phyloP scores from a whole-genome alignment of 2,329 filamentous ascomycete genomes.

The Colletotrichum noveboracense region DNA sequence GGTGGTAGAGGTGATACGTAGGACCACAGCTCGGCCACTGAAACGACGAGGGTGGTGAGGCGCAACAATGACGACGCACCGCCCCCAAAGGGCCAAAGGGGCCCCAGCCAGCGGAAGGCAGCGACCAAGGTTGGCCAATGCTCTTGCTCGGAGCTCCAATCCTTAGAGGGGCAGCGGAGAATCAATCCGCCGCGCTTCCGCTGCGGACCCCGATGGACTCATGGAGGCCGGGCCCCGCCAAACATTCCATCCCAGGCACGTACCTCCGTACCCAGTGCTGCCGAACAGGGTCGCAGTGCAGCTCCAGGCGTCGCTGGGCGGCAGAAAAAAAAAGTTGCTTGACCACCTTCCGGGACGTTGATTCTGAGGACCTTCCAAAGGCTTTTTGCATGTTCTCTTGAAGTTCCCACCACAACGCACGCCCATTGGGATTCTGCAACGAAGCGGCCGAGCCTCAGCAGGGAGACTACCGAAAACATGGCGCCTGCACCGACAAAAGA shows the following conservation, averaged over 20 bases:
- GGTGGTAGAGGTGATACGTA: neutral
- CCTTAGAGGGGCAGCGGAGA: constrained; percentile 3
- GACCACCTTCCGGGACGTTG: constrained; percentile 3
- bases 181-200: constrained; percentile 13
- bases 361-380: neutral
- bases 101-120: neutral
- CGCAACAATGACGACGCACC: constrained; percentile 32
- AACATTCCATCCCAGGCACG: constrained; percentile 17
- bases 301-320: neutral
- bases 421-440: neutral
- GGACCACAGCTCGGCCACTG: constrained; percentile 17
- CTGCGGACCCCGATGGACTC: neutral
- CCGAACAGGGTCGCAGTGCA: constrained; percentile 1
- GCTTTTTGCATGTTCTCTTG: neutral
- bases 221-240: constrained; percentile 18
- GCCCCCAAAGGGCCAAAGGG: neutral
- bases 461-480: neutral
- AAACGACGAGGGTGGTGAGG: constrained; percentile 23
- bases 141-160: constrained; percentile 8
- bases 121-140: constrained; percentile 16
- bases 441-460: neutral
- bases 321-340: constrained; percentile 23
- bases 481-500: constrained; percentile 3
- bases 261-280: neutral
- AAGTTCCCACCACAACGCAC: neutral